Evolutionary conservation across 306 rosid species (phyloP).

Genomic region (Alnus glutinosa): DNA sequence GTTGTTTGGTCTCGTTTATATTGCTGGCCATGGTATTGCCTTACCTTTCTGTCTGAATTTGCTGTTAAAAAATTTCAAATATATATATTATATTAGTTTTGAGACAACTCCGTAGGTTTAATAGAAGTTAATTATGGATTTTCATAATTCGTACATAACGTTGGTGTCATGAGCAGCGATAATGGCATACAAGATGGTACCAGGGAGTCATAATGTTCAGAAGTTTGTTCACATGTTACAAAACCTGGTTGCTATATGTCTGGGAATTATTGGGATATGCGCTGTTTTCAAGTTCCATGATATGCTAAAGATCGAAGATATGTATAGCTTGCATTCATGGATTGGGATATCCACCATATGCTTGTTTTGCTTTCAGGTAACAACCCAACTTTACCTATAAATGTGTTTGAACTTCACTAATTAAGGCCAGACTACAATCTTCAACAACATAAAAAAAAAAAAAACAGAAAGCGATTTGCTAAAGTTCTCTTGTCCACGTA

Average conservation of each 20-base stretch:
- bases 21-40: constrained; percentile 69
- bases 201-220: constrained; percentile 11
- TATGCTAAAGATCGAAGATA: constrained; percentile 22
- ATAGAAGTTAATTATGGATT: too few species aligned
- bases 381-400: neutral
- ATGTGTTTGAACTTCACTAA: neutral
- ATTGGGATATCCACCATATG: constrained; percentile 67
- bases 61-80: neutral
- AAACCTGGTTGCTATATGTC: constrained; percentile 50
- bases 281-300: constrained; percentile 80
- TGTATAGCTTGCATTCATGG: constrained; percentile 85
- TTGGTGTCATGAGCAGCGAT: constrained; percentile 45
- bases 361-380: constrained; percentile 72
- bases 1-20: constrained; percentile 65
- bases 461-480: neutral
- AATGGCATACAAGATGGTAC: constrained; percentile 69
- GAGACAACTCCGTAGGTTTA: too few species aligned
- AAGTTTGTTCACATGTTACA: constrained; percentile 60
- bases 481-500: neutral
- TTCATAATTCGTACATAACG: too few species aligned
- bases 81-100: too few species aligned
- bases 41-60: neutral
- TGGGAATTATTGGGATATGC: constrained; percentile 62
- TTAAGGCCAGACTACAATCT: too few species aligned
- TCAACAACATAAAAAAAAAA: neutral